Conservation (phyloP, 257 asterid species). For the Parsonsia alboflavescens region DNA sequence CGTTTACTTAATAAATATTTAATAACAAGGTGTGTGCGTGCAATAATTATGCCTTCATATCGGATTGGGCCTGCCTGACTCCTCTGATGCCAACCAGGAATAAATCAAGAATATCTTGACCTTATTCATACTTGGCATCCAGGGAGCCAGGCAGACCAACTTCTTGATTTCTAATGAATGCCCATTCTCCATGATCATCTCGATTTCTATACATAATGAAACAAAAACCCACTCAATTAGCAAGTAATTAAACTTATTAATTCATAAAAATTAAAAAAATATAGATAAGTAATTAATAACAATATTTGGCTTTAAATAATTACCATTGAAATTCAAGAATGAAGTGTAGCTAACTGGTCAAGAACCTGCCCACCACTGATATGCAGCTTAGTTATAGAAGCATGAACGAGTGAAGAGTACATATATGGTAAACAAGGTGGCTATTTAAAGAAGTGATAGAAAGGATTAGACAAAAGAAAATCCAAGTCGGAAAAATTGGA, state of each 20-base stretch:
- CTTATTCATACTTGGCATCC: conserved; percentile 9
- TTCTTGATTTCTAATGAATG: not conserved
- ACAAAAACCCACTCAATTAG: not conserved
- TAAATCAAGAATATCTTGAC: conserved; percentile 8
- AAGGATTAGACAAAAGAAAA: not conserved
- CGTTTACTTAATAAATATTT: no score
- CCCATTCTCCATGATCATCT: not conserved
- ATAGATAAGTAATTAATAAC: no score
- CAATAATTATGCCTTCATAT: not conserved
- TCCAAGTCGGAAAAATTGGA: not conserved
- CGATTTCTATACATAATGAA: not conserved
- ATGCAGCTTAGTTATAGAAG: not conserved
- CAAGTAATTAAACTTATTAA: not conserved
- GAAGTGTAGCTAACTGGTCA: not conserved
- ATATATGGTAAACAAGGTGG: not conserved
- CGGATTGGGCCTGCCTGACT: conserved; percentile 10
- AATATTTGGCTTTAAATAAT: not conserved
- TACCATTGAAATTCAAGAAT: not conserved
- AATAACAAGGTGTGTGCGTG: no score
- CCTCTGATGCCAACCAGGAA: conserved; percentile 16
- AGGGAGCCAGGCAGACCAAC: conserved; percentile 19
- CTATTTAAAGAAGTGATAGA: not conserved
- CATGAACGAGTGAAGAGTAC: not conserved
- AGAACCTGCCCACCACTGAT: no score
- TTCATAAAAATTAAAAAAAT: no score